These are phyloP conservation scores for Leccinum barrowsii DNA, from an alignment of 768 basidiomycete genomes.

Conservation along the genomic window DNA sequence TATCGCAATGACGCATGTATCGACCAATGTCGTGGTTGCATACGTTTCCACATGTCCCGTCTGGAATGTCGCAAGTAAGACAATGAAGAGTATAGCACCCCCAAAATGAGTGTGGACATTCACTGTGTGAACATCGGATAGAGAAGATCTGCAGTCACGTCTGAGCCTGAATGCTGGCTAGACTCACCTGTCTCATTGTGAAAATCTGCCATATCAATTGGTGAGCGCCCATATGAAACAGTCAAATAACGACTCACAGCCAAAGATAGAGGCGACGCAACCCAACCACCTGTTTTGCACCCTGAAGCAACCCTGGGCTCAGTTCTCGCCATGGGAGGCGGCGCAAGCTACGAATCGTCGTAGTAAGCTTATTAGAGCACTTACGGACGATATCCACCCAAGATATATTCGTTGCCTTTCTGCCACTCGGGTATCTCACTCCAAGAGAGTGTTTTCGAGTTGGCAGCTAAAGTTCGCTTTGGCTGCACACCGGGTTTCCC, in stretches of 20 bases:
- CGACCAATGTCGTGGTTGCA: constrained; percentile 55
- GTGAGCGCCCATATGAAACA: constrained; percentile 12
- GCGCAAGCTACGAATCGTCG: constrained; percentile 5
- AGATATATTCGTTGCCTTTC: constrained; percentile 70
- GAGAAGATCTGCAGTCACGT: constrained; percentile 2
- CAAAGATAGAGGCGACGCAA: constrained; percentile 60
- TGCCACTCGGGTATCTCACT: constrained; percentile 64
- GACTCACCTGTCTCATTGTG: constrained; percentile 73
- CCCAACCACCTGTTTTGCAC: constrained; percentile 59
- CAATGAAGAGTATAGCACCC: constrained; percentile 63
- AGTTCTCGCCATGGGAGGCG: neutral
- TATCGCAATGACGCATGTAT: constrained; percentile 53
- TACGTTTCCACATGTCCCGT: constrained; percentile 48
- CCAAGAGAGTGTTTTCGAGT: constrained; percentile 43
- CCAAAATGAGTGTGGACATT: constrained; percentile 85
- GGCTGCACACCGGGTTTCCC: neutral
- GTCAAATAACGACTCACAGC: constrained; percentile 47
- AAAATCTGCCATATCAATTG: constrained; percentile 45
- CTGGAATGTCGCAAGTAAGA: constrained; percentile 53
- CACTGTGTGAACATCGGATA: constrained; percentile 41
- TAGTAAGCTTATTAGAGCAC: constrained; percentile 10
- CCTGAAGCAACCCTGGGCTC: constrained; percentile 32
- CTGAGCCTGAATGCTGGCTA: neutral
- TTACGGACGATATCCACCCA: constrained; percentile 67
- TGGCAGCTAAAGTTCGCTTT: constrained; percentile 1